Conservation (phyloP, 2,329 filamentous ascomycete species). For the Aspergillus ruber region DNA sequence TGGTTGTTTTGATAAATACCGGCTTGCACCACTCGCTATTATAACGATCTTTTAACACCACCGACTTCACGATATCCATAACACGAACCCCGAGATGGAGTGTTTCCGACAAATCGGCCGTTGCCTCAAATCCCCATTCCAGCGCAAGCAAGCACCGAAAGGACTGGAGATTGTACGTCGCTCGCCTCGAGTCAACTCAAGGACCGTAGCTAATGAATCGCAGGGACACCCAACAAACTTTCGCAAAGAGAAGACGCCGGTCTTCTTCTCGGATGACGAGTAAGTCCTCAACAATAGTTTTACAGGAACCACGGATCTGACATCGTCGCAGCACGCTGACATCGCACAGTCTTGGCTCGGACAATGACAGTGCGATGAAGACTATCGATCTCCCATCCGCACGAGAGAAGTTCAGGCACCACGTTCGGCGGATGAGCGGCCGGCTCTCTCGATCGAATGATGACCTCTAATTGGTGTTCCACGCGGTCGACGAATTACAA, state of each 20-base stretch:
- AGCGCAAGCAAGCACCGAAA: slow-evolving; percentile 17
- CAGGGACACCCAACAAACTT: slow-evolving; percentile 40
- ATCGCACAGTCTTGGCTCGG: slow-evolving; percentile 25
- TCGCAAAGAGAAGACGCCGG: slow-evolving; percentile 35
- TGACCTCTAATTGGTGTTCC: too few species aligned
- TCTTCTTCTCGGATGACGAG: slow-evolving; percentile 36
- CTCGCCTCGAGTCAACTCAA: neutral
- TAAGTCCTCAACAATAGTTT: slow-evolving; percentile 16
- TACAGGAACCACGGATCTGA: slow-evolving; percentile 16
- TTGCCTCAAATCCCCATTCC: slow-evolving; percentile 29
- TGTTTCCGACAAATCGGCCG: slow-evolving; percentile 32
- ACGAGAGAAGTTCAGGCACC: slow-evolving; percentile 22
- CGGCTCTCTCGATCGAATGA: slow-evolving; percentile 10
- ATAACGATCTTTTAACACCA: too few species aligned
- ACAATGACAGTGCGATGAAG: slow-evolving; percentile 23
- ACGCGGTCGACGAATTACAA: too few species aligned
- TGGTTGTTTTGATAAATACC: too few species aligned
- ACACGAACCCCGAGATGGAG: slow-evolving; percentile 17
- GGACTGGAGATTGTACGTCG: slow-evolving; percentile 31
- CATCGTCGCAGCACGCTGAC: slow-evolving; percentile 27
- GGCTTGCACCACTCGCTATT: too few species aligned
- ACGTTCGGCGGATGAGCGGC: slow-evolving; percentile 24
- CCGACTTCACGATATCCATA: neutral
- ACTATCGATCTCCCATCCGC: slow-evolving; percentile 20
- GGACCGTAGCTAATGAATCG: slow-evolving; percentile 6